phyloP scores from a whole-genome alignment of 169 alveolate genomes.

The Plasmodium fragile region DNA sequence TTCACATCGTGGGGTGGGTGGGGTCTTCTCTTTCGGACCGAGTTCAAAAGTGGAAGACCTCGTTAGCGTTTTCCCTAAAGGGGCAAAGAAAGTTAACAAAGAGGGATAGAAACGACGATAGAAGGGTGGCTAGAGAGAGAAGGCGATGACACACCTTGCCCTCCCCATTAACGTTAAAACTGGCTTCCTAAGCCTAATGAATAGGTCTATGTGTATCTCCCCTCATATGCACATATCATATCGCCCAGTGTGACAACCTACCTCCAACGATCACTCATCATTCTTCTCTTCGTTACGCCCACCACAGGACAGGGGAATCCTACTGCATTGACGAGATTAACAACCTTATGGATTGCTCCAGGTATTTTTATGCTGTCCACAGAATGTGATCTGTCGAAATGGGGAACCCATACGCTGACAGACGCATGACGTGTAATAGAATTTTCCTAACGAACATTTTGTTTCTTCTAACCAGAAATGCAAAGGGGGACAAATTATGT shows the following conservation, averaged over 20 bases:
- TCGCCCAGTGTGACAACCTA: not conserved
- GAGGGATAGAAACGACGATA: not conserved
- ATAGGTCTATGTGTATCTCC: not conserved
- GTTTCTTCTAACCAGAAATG: not conserved
- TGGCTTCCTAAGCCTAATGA: not conserved
- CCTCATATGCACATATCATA: not conserved
- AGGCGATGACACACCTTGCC: not conserved
- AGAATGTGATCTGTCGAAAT: not conserved
- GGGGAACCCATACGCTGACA: not conserved
- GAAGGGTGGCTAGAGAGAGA: not conserved
- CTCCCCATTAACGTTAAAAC: not conserved
- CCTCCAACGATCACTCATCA: not conserved
- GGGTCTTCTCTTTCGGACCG: not conserved
- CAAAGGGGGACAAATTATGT: not conserved
- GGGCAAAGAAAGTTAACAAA: not conserved
- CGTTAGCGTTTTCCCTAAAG: not conserved
- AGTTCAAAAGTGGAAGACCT: not conserved
- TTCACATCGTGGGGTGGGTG: not conserved
- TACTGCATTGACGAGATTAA: conserved; percentile 83
- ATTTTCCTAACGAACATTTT: not conserved
- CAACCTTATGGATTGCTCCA: conserved; percentile 80
- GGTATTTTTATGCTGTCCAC: conserved; percentile 63
- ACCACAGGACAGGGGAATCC: conserved; percentile 71
- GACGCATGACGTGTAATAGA: not conserved
- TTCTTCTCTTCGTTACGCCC: not conserved